Evolutionary conservation across 331 rosid genomes (phyloP), one percentile per base, ranked within the genome.

Genomic region (Quercus phellos): DNA sequence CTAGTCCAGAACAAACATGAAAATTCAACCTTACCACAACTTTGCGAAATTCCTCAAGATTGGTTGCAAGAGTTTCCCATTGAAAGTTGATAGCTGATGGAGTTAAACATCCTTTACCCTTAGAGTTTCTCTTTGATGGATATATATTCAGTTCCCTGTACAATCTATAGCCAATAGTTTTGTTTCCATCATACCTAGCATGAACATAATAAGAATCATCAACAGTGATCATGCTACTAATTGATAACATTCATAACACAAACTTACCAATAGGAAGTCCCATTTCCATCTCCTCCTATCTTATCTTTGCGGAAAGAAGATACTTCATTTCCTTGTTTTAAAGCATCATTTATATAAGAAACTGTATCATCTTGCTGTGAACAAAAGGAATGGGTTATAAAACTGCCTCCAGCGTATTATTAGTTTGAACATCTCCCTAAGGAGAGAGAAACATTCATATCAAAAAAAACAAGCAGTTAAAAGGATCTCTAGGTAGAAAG

Each of bases 51-150:
- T 88, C 90, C 80, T 86, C 74, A 9, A 89, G 88, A 85, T 81
- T 84, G 74, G 97, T 85, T 22, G 98, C 99, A 70, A 94, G 72
- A 38, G 94, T 92, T 90, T 94, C 94, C 99, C 98, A 92, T 51
- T 80, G 87, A 67, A 80, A 84, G 73, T 58, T 84, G 74, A 84
- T 68, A 60, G 46, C 51, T 69, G 96, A 86, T 55, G 82, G 88
- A 68, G 87, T 29, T 18, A n/a, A 30, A 80, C 80, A 30, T 59
- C 78, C 83, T 30, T 76, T 81, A 26, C 58, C 85, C 74, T 78
- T 76, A 50, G 80, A 84, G 51, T 88, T 88, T 67, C 79, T 68
- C 77, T 74, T 85, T 38, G 87, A 78, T 58, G 75, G 84, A 69
- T 70, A 74, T 43, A 81, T 72, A 56, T 86, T 78, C 68, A 81